A percentile compares a stretch with the other conserved stretches of the same genome.
Conservation (phyloP, 441 rosid genomes). For the Brassica balearica region DNA sequence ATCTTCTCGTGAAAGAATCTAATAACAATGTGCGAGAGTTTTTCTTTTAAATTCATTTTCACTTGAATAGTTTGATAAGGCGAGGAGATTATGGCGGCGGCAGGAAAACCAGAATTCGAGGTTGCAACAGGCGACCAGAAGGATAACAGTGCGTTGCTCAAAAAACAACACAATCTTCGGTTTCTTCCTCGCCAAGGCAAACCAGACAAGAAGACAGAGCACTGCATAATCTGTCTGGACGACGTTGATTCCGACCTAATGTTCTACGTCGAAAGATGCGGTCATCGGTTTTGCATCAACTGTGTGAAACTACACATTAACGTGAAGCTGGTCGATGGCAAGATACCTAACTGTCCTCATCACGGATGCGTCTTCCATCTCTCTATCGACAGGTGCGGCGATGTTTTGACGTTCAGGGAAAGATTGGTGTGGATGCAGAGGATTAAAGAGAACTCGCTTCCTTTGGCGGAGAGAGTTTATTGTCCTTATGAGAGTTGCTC, state of each 20-base stretch:
- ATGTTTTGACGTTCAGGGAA: slow-evolving; percentile 48
- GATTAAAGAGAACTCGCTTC: slow-evolving; percentile 61
- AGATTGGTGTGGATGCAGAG: slow-evolving; percentile 51
- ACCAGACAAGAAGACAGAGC: not conserved
- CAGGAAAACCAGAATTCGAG: not conserved
- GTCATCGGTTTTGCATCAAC: not conserved
- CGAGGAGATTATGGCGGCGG: not conserved
- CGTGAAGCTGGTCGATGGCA: no score
- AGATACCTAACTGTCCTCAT: not conserved
- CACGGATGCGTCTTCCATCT: slow-evolving; percentile 22
- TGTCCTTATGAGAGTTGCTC: slow-evolving; percentile 72
- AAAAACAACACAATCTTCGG: not conserved
- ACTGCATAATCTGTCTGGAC: slow-evolving; percentile 19
- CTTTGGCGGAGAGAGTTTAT: slow-evolving; percentile 58
- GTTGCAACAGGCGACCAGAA: not conserved
- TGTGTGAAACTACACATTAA: not conserved
- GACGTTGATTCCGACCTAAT: slow-evolving; percentile 6
- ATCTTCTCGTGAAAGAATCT: no score
- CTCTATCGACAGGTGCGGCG: slow-evolving; percentile 51
- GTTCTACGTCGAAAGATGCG: not conserved
- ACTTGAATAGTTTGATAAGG: not conserved
- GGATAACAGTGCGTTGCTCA: not conserved
- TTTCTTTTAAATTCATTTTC: not conserved
- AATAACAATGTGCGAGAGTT: no score
- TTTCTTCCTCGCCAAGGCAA: slow-evolving; percentile 9